Conservation (phyloP, 176 grass and related monocot genomes). For the Tuctoria greenei region DNA sequence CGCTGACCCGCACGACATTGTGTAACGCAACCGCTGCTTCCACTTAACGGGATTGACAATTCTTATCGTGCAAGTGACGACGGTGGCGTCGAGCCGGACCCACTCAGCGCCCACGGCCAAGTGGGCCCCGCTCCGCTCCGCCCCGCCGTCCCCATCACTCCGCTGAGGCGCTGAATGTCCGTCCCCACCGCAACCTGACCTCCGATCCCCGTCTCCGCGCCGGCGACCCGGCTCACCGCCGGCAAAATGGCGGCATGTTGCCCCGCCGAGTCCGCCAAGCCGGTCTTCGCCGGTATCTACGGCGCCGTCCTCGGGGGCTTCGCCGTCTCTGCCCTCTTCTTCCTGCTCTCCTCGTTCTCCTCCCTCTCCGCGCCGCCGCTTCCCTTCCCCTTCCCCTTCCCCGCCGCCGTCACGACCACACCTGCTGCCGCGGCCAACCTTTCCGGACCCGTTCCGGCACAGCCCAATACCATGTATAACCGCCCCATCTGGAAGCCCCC, state of each 20-base stretch:
- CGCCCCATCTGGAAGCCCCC: slow-evolving; percentile 71
- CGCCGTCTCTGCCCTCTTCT: slow-evolving; percentile 72
- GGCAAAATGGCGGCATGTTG: slow-evolving; percentile 44
- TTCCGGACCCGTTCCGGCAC: neutral
- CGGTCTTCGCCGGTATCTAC: slow-evolving; percentile 70
- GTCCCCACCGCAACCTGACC: slow-evolving; percentile 30
- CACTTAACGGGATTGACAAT: neutral
- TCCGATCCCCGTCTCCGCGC: neutral
- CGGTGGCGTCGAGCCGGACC: neutral
- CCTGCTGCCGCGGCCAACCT: neutral
- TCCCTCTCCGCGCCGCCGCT: slow-evolving; percentile 42
- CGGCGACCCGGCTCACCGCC: slow-evolving; percentile 15
- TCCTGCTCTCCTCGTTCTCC: slow-evolving; percentile 60
- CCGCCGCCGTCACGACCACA: neutral
- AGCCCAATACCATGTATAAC: slow-evolving; percentile 45
- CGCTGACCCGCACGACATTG: too few species aligned
- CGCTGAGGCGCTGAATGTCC: neutral
- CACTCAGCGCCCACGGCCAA: neutral
- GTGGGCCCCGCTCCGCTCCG: neutral
- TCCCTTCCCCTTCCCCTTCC: slow-evolving; percentile 41
- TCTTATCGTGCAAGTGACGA: neutral
- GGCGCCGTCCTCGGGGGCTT: slow-evolving; percentile 54
- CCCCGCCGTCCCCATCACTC: neutral
- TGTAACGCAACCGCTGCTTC: neutral
- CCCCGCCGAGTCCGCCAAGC: slow-evolving; percentile 45